Percentiles rank a stretch among this genome's conserved stretches.
Conservation (phyloP, 2,329 filamentous ascomycete species). For the Cytospora piceicola region DNA sequence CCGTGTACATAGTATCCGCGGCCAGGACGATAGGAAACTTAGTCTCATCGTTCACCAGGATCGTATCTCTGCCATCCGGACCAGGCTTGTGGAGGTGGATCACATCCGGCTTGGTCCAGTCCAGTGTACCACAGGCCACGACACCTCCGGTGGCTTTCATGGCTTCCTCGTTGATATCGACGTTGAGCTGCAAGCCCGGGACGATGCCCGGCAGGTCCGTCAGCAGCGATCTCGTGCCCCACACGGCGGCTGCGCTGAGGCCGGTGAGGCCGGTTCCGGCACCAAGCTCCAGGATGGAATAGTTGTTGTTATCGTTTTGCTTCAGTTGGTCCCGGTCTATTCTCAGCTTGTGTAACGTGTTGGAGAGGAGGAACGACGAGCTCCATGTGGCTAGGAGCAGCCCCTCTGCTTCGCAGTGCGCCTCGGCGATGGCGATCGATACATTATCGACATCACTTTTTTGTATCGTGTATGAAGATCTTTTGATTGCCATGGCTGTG, state of each 20-base stretch:
- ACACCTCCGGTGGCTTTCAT: slow-evolving; percentile 10
- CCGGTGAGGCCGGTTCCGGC: slow-evolving; percentile 29
- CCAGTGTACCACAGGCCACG: slow-evolving; percentile 22
- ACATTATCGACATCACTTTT: slow-evolving; percentile 11
- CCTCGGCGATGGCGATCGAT: slow-evolving; percentile 25
- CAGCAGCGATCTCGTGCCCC: slow-evolving; percentile 19
- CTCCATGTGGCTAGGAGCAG: slow-evolving; percentile 29
- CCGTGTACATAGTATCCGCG: slow-evolving; percentile 30
- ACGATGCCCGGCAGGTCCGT: slow-evolving; percentile 29
- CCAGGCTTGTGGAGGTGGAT: slow-evolving; percentile 2
- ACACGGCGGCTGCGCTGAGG: slow-evolving; percentile 20
- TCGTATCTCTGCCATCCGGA: not conserved
- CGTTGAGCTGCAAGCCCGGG: slow-evolving; percentile 28
- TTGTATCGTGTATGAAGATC: slow-evolving; percentile 12
- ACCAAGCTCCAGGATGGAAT: slow-evolving; percentile 27
- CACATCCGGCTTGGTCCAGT: slow-evolving; percentile 25
- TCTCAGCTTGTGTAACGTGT: slow-evolving; percentile 22
- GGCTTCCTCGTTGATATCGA: slow-evolving; percentile 21
- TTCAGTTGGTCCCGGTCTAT: slow-evolving; percentile 12
- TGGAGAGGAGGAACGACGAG: slow-evolving; percentile 29
- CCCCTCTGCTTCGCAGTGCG: slow-evolving; percentile 26
- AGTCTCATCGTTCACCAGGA: slow-evolving; percentile 22
- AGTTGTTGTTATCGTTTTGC: not conserved
- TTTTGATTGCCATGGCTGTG: slow-evolving; percentile 17
- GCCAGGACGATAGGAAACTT: slow-evolving; percentile 27